Conservation (phyloP, 306 rosid species). For the Hylodesmum podocarpum region DNA sequence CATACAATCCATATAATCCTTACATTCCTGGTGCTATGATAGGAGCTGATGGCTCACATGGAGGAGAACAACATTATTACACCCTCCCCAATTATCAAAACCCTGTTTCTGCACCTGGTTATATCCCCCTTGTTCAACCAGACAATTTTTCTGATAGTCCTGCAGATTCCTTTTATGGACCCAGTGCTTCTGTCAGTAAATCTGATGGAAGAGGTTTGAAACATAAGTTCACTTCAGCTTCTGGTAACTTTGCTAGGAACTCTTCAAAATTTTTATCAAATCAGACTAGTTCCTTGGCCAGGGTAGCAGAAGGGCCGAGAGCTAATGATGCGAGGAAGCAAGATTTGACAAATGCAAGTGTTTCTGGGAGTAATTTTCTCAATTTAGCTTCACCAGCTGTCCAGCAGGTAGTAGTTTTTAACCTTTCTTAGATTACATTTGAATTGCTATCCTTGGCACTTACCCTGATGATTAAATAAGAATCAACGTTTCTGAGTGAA, state of each 20-base stretch:
- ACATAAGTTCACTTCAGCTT: constrained; percentile 55
- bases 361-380: constrained; percentile 57
- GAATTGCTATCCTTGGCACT: background rate
- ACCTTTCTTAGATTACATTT: background rate
- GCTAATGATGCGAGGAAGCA: constrained; percentile 66
- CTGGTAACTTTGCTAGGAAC: constrained; percentile 64
- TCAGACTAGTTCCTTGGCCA: constrained; percentile 60
- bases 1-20: constrained; percentile 95
- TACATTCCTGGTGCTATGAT: constrained; percentile 93
- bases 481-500: background rate
- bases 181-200: constrained; percentile 56
- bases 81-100: constrained; percentile 65
- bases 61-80: constrained; percentile 71
- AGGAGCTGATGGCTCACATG: constrained; percentile 71
- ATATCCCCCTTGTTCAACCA: constrained; percentile 71
- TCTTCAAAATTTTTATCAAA: constrained; percentile 49
- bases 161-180: constrained; percentile 49
- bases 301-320: constrained; percentile 66
- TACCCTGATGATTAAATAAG: background rate
- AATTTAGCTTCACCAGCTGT: constrained; percentile 51
- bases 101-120: constrained; percentile 64
- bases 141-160: constrained; percentile 60
- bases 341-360: constrained; percentile 46
- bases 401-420: constrained; percentile 51
- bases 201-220: constrained; percentile 68